These are phyloP conservation scores for Takakia lepidozioides DNA, from an alignment of 225 moss, liverwort and hornwort species.

Conservation along the genomic window DNA sequence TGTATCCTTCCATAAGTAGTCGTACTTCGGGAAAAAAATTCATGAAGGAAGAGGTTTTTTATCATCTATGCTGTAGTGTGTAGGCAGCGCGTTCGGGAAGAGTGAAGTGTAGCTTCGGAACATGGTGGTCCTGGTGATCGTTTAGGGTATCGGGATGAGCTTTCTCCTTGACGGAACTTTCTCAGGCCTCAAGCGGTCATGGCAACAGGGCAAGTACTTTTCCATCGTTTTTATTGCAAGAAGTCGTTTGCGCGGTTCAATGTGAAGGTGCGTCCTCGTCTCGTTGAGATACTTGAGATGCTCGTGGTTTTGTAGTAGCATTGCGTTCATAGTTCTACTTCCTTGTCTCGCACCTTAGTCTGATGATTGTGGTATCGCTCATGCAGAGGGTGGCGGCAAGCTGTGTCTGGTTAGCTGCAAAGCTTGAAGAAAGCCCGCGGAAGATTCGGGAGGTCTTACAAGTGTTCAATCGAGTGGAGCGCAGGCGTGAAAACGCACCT, in stretches of 20 bases:
- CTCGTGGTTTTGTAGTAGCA: not conserved
- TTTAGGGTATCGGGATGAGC: not conserved
- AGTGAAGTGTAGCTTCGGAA: too few relatives aligned
- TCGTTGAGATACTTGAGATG: not conserved
- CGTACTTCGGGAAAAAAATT: too few relatives aligned
- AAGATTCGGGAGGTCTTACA: slow-evolving; percentile 87
- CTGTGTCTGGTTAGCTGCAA: slow-evolving; percentile 97
- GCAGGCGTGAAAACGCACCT: slow-evolving; percentile 54
- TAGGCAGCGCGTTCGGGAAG: not conserved
- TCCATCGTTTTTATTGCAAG: slow-evolving; percentile 99
- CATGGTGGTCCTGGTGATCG: not conserved
- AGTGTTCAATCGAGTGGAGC: slow-evolving; percentile 89
- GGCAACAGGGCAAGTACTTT: slow-evolving; percentile 97
- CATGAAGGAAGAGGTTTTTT: too few relatives aligned
- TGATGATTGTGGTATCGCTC: not conserved
- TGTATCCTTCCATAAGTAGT: slow-evolving; percentile 43
- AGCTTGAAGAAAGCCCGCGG: slow-evolving; percentile 91
- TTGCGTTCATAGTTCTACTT: too few relatives aligned
- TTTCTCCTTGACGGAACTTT: slow-evolving; percentile 14
- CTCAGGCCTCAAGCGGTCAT: slow-evolving; percentile 96
- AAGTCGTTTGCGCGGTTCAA: slow-evolving; percentile 92
- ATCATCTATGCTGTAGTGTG: not conserved
- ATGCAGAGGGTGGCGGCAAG: slow-evolving; percentile 96
- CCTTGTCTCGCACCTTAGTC: too few relatives aligned
- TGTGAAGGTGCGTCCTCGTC: slow-evolving; percentile 54